phyloP scores from a whole-genome alignment of 768 basidiomycete genomes.

The Podaxis carcinomalis region DNA sequence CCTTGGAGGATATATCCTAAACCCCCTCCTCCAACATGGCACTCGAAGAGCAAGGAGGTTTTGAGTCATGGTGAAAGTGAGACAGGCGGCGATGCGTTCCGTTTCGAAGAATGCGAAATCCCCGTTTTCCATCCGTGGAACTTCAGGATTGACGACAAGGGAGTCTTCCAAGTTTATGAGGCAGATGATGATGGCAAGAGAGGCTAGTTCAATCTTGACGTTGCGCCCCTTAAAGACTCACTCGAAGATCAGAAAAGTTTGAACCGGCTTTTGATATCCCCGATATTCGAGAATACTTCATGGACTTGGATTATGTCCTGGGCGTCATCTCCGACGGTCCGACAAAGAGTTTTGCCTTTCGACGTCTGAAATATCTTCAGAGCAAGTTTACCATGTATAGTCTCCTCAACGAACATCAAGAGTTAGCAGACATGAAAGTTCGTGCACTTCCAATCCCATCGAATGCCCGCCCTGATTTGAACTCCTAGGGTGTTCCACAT shows the following conservation, averaged over 20 bases:
- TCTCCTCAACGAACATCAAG: constrained; percentile 89
- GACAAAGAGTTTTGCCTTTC: constrained; percentile 92
- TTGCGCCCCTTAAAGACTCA: not conserved
- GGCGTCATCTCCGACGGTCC: constrained; percentile 93
- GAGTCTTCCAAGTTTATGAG: constrained; percentile 85
- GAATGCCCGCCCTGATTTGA: not conserved
- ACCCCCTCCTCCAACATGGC: constrained; percentile 96
- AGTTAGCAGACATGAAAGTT: constrained; percentile 96
- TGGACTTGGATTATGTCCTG: constrained; percentile 91
- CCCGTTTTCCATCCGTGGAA: constrained; percentile 61
- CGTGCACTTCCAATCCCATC: constrained; percentile 15
- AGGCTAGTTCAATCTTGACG: constrained; percentile 21
- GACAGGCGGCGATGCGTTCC: constrained; percentile 48
- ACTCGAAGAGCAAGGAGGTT: constrained; percentile 59
- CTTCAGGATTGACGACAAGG: constrained; percentile 79
- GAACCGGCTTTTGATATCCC: constrained; percentile 77
- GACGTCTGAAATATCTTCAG: constrained; percentile 84
- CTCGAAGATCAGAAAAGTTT: constrained; percentile 17
- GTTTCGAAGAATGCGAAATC: constrained; percentile 68
- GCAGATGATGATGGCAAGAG: constrained; percentile 16
- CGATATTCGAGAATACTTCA: constrained; percentile 89
- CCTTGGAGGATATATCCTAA: constrained; percentile 89
- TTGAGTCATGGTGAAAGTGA: constrained; percentile 36
- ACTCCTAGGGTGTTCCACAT: constrained; percentile 68
- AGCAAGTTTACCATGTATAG: constrained; percentile 95